phyloP scores from a whole-genome alignment of 352 stramenopile species.

The Phytophthora niederhauseri region DNA sequence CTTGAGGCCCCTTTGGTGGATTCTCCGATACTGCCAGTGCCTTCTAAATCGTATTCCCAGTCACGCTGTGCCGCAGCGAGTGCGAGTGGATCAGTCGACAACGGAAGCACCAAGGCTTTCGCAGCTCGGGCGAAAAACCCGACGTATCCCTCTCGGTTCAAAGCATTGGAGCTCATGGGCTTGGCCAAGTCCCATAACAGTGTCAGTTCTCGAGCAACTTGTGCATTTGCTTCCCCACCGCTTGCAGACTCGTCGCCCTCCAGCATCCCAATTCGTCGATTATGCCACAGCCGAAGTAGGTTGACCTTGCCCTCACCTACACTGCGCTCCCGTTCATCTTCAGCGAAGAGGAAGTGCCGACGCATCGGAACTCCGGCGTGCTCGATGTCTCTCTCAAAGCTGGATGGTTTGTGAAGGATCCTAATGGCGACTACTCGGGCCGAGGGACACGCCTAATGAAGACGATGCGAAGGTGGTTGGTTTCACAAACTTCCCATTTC shows the following conservation, averaged over 20 bases:
- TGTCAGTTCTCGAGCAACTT: slow-evolving; percentile 40
- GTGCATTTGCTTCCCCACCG: slow-evolving; percentile 25
- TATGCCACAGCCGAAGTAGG: slow-evolving; percentile 59
- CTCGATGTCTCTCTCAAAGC: neutral
- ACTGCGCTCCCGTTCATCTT: slow-evolving; percentile 64
- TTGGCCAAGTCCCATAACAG: slow-evolving; percentile 76
- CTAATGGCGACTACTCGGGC: slow-evolving; percentile 29
- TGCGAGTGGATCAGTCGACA: slow-evolving; percentile 43
- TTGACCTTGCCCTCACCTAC: slow-evolving; percentile 61
- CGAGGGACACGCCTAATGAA: slow-evolving; percentile 6
- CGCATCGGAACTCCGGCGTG: slow-evolving; percentile 39
- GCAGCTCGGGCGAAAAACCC: slow-evolving; percentile 67
- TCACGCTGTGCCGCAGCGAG: slow-evolving; percentile 50
- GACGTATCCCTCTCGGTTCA: slow-evolving; percentile 48
- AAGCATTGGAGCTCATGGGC: slow-evolving; percentile 20
- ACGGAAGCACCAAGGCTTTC: slow-evolving; percentile 60
- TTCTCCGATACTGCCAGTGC: slow-evolving; percentile 3
- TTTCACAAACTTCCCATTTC: slow-evolving; percentile 19
- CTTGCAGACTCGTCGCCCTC: slow-evolving; percentile 27
- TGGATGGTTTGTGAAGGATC: neutral
- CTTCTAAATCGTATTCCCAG: slow-evolving; percentile 75
- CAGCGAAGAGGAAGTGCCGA: slow-evolving; percentile 65
- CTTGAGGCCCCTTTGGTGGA: slow-evolving; percentile 4
- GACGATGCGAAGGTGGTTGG: slow-evolving; percentile 10
- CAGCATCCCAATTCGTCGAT: slow-evolving; percentile 46